Base-by-base conservation (phyloP, 768 basidiomycete species). In the Pleurotus tuber-regium region DNA sequence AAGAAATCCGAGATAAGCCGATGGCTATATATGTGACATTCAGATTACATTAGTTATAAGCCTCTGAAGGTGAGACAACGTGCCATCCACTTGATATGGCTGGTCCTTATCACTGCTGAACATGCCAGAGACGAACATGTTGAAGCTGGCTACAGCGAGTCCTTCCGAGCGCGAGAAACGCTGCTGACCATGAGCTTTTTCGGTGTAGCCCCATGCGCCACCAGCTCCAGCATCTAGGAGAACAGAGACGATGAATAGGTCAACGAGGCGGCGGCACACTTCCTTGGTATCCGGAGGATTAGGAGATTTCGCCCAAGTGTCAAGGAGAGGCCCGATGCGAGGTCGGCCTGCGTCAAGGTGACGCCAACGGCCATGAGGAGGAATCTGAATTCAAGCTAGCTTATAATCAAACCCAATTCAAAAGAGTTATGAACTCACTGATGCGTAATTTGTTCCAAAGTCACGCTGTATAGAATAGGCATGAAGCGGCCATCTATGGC, bases 141-240 rank as follows among this genome's bases (percentile, higher is more conserved):
- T 84, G 36, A 92, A 70, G 61, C 89, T 92, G 0, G 93, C 96
- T 4, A 98, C 86, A 0, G 86, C 96, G 4, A 99, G 70, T 0
- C 96, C 96, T 63, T 85, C 90, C 4, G 80, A 94, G 59, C 87
- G 77, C 46, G 71, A 63, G 65, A 83, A 92, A 0, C 66, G 71
- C 51, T 72, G 61, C 0, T 78, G 80, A 0, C 80, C 77, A 19
- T 48, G 12, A 0, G 63, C 69, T 4, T 75, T 65, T 52, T 95
- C 93, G 5, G 69, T 74, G 66, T 87, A 98, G 9, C 66, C 67
- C 95, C 95, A 98, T 1, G 69, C 61, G 51, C 80, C 86, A 0
- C 95, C 96, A 0, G 95, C 96, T 1, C 95, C 95, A 0, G 95
- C 96, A 60, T 98, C 96, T 29, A 99, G 82, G 11, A 98, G 77